Base-by-base conservation (phyloP, 2,329 filamentous ascomycete genomes). In the Paecilomyces sp. region DNA sequence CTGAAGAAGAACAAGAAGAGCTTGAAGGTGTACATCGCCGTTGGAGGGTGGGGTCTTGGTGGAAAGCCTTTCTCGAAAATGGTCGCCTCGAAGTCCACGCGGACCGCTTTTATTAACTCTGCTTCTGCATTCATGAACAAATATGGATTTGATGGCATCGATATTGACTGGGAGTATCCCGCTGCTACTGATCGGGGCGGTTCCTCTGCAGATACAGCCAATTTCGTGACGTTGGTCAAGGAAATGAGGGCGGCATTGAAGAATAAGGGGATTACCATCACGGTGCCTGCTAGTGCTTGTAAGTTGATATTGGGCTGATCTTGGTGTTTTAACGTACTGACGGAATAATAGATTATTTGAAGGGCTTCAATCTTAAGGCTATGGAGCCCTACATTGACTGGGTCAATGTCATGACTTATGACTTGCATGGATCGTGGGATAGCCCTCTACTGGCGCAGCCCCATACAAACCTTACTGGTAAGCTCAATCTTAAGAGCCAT, bases 111-210 rank as follows among this genome's bases (percentile, higher is more conserved):
- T 61, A 70, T 76, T 57, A 58, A 68, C 0, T 68, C 67, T 12
- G 57, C 77, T 2, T 57, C 72, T 6, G 50, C 58, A 1, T 81
- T 82, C 62, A 70, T 82, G 65, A 36, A 62, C 0, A 70, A 66
- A 11, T 80, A 78, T 64, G 70, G 70, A 2, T 81, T 81, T 56
- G 74, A 78, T 60, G 79, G 78, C 3, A 67, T 80, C 3, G 79
- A 82, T 57, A 61, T 82, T 13, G 77, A 82, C 61, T 82, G 79
- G 80, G 73, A 77, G 54, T 73, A 76, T 56, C 70, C 70, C 0
- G 67, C 57, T 1, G 76, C 78, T 2, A 66, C 70, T 25, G 75
- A 77, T 36, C 69, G 77, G 2, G 68, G 69, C 5, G 80, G 80
- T 1, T 61, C 58, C 0, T 24, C 66, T 0, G 69, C 67, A 1